Percentiles rank a stretch among this genome's conserved stretches.
Evolutionary conservation across 1,139 yeast genomes (phyloP).

Genomic region (Suhomyces chickasaworum): DNA sequence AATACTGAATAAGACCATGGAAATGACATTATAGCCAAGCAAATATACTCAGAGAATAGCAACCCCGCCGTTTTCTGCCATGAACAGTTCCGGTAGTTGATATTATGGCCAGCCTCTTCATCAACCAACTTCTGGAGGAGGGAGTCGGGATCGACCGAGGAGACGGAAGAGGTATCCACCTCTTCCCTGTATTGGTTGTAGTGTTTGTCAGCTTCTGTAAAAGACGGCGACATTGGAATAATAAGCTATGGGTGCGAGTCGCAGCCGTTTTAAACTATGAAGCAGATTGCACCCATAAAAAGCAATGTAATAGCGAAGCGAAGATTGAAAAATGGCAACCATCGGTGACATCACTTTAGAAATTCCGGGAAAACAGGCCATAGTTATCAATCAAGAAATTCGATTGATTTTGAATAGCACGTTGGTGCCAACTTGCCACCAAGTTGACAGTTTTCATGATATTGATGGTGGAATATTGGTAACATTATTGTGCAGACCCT

Average conservation of each 20-base stretch:
- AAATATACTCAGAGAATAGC: slow-evolving; percentile 60
- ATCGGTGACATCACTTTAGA: not conserved
- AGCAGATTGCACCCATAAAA: slow-evolving; percentile 6
- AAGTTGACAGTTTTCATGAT: not conserved
- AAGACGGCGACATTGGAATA: slow-evolving; percentile 9
- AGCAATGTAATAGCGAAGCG: slow-evolving; percentile 2
- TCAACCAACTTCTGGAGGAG: slow-evolving; percentile 14
- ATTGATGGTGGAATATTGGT: not conserved
- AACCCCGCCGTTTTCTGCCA: slow-evolving; percentile 63
- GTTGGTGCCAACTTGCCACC: too few species aligned
- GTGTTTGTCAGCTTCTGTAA: slow-evolving; percentile 1
- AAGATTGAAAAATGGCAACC: not conserved
- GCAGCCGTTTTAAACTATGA: slow-evolving; percentile 9
- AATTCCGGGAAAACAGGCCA: not conserved
- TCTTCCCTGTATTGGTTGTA: slow-evolving; percentile 3
- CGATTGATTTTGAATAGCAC: too few species aligned
- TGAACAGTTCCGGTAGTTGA: slow-evolving; percentile 55
- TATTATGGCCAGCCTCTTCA: slow-evolving; percentile 30
- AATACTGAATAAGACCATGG: slow-evolving; percentile 66
- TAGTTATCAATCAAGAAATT: too few species aligned
- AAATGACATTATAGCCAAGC: slow-evolving; percentile 63
- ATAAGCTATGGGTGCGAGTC: slow-evolving; percentile 2
- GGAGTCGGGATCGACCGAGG: slow-evolving; percentile 12
- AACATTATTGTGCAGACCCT: not conserved
- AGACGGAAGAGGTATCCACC: slow-evolving; percentile 4